Conservation (phyloP, 768 basidiomycete species). For the Kwoniella shandongensis region DNA sequence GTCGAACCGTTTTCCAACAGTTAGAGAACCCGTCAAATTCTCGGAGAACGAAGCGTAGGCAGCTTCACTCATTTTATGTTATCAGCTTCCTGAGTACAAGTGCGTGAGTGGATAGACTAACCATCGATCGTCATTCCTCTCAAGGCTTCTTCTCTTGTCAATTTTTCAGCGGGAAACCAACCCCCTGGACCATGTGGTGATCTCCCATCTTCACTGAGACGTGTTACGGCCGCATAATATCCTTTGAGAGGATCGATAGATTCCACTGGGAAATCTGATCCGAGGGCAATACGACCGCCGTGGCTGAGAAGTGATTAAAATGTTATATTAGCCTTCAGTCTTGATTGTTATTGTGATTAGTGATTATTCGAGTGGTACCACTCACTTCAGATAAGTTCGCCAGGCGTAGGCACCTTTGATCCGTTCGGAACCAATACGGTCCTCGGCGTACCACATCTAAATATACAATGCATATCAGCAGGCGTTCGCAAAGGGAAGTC, state of each 20-base stretch:
- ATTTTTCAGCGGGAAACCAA: conserved; percentile 76
- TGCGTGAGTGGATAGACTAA: conserved; percentile 16
- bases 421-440: conserved; percentile 72
- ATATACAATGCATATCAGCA: conserved; percentile 60
- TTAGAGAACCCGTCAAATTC: conserved; percentile 67
- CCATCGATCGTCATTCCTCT: conserved; percentile 75
- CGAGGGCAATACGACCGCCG: conserved; percentile 66
- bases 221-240: conserved; percentile 83
- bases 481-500: not conserved
- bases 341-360: not conserved
- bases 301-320: conserved; percentile 27
- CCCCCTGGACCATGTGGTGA: conserved; percentile 81
- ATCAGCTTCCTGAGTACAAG: not conserved
- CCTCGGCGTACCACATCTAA: conserved; percentile 89
- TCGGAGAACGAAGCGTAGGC: conserved; percentile 78
- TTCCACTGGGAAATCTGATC: conserved; percentile 94
- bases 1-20: conserved; percentile 78
- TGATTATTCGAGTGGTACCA: conserved; percentile 8
- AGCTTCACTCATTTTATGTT: conserved; percentile 52
- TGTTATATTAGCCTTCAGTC: not conserved
- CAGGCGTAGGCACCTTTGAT: conserved; percentile 90
- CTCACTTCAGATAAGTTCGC: conserved; percentile 69
- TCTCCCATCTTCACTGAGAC: conserved; percentile 65
- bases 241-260: conserved; percentile 82
- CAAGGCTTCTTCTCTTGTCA: conserved; percentile 77